Evolutionary conservation across 176 grass and related monocot species (phyloP), one percentile per base, ranked within the genome.

Genomic region (Avena eriantha): DNA sequence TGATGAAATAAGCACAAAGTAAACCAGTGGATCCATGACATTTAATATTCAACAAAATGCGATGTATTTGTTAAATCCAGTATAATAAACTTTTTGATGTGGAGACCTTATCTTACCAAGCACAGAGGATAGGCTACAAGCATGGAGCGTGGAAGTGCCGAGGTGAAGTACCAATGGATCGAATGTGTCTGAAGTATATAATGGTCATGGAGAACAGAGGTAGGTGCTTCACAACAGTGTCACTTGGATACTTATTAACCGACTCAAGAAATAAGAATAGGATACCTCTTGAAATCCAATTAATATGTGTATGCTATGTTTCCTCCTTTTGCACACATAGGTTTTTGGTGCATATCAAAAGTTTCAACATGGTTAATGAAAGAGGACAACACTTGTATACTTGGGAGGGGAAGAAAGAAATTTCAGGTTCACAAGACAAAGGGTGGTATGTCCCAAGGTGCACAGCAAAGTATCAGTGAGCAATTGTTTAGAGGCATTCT

Each of bases 161-260:
- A 99, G 63, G 87, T 96, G 86, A 99, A 99, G 82, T 99, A 99
- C 97, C 97, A 99, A 87, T 99, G 92, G 81, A 94, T 67, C 5
- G 97, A 83, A 77, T 94, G 90, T 47, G 89, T 99, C 97, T 99
- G 87, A 88, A 79, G 68, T 82, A 74, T 31, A 92, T 19, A 36
- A 79, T 82, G 85, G 86, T 91, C 48, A 91, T 36, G 90, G 86
- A 85, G 11, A 85, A 72, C 65, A 86, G 31, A 55, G 43, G 21
- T 71, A 77, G 21, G 71, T 59, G 4, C 43, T 53, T 71, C 53
- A 61, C 31, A 85, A 53, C 33, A 81, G 77, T 61, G 33, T 78
- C 11, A 69, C 15, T 55, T 33, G 1, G 61, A 63, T 35, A 83
- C 45, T 26, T 10, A 2, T 14, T 31, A 22, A 23, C 26, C 36